A percentile compares a stretch with the other conserved stretches of the same genome.
phyloP scores from a whole-genome alignment of 164 flowering plant species.

The Berberis thunbergii region DNA sequence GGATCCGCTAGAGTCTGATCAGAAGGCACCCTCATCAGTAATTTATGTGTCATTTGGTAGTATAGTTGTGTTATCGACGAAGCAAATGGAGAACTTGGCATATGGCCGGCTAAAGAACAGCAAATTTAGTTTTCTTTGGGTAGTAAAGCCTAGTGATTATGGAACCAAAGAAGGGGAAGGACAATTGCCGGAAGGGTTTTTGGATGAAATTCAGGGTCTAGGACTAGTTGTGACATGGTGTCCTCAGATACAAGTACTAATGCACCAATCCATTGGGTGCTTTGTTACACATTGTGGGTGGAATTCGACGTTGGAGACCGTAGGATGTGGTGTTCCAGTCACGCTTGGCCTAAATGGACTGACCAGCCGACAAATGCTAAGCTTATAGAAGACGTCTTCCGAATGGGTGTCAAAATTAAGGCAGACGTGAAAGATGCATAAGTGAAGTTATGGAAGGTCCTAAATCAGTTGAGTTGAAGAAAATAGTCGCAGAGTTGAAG shows the following conservation, averaged over 20 bases:
- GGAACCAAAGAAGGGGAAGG: neutral
- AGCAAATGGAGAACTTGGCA: constrained; percentile 56
- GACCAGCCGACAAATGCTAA: constrained; percentile 64
- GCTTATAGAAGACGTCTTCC: constrained; percentile 45
- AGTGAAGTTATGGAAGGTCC: constrained; percentile 1
- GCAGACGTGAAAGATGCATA: constrained; percentile 11
- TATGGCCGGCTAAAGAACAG: constrained; percentile 29
- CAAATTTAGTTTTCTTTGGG: constrained; percentile 51
- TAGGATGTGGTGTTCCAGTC: constrained; percentile 48
- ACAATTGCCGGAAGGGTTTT: constrained; percentile 43
- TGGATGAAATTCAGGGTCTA: constrained; percentile 34
- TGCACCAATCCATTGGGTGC: constrained; percentile 49
- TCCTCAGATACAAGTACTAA: constrained; percentile 50
- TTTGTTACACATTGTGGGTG: constrained; percentile 82
- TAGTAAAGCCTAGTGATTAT: constrained; percentile 29
- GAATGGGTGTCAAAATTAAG: constrained; percentile 39
- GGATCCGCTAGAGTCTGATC: constrained; percentile 54
- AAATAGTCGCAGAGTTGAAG: neutral
- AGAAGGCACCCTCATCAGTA: constrained; percentile 33
- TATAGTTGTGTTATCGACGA: constrained; percentile 27
- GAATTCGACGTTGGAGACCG: constrained; percentile 63
- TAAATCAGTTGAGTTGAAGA: constrained; percentile 6
- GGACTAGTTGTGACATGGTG: constrained; percentile 63
- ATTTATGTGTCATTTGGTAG: constrained; percentile 66
- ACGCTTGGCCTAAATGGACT: constrained; percentile 58